Conservation (phyloP, 2,329 filamentous ascomycete species). For the Pseudopyricularia cyperi region DNA sequence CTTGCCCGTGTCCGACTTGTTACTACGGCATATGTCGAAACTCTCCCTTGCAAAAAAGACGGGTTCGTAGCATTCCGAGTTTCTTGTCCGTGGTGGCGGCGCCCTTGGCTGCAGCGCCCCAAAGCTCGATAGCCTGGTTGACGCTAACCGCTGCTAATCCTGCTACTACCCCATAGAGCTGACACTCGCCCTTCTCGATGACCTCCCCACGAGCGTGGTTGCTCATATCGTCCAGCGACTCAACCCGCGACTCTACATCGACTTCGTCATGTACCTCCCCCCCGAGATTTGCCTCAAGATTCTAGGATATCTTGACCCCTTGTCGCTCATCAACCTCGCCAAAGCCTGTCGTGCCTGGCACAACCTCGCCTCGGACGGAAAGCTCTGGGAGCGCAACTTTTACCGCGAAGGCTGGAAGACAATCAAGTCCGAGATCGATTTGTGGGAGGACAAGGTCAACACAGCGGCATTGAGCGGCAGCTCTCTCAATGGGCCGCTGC, state of each 20-base stretch:
- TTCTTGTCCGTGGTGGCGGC: neutral
- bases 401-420: slow-evolving; percentile 76
- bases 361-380: slow-evolving; percentile 64
- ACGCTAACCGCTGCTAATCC: neutral
- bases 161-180: slow-evolving; percentile 46
- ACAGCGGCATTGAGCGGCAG: slow-evolving; percentile 21
- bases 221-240: slow-evolving; percentile 69
- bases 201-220: slow-evolving; percentile 68
- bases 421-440: slow-evolving; percentile 48
- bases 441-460: slow-evolving; percentile 51
- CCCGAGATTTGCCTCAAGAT: slow-evolving; percentile 85
- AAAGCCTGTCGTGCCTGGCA: slow-evolving; percentile 75
- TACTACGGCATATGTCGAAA: slow-evolving; percentile 33
- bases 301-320: slow-evolving; percentile 71
- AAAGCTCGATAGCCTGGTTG: neutral
- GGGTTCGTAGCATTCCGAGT: slow-evolving; percentile 21
- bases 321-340: slow-evolving; percentile 68
- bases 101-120: neutral
- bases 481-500: slow-evolving; percentile 18
- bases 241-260: slow-evolving; percentile 77
- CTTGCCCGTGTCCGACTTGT: slow-evolving; percentile 30
- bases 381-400: slow-evolving; percentile 78
- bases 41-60: slow-evolving; percentile 36
- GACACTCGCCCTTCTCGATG: slow-evolving; percentile 63
- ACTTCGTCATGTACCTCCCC: slow-evolving; percentile 76